A percentile compares a stretch with the other conserved stretches of the same genome.
Evolutionary conservation across 148 eudicot species (phyloP).

Genomic region (Amaranthus cruentus): DNA sequence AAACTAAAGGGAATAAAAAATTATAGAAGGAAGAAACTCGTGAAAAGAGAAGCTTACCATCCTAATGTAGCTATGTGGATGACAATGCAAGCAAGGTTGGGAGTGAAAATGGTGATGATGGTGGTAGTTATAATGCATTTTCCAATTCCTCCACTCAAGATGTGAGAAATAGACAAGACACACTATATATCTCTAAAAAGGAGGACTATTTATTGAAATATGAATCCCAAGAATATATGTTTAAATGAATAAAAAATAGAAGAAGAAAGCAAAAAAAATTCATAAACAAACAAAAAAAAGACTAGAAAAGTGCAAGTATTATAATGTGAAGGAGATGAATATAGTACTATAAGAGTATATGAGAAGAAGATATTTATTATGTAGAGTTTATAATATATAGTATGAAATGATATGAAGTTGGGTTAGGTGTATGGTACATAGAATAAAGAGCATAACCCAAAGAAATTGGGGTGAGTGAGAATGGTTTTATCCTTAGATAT

Average conservation of each 20-base stretch:
- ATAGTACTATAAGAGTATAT: not conserved
- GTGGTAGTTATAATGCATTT: slow-evolving; percentile 16
- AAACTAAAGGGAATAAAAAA: too few species aligned
- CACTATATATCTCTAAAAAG: not conserved
- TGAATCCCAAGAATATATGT: slow-evolving; percentile 1
- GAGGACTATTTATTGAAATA: not conserved
- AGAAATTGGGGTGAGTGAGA: slow-evolving; percentile 9
- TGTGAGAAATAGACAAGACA: not conserved
- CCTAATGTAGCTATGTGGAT: slow-evolving; percentile 69
- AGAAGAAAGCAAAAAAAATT: not conserved
- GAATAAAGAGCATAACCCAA: not conserved
- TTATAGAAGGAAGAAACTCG: not conserved
- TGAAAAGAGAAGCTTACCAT: slow-evolving; percentile 39
- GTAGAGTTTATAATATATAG: not conserved
- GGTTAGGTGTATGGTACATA: not conserved
- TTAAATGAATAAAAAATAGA: not conserved
- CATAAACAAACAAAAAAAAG: slow-evolving; percentile 19
- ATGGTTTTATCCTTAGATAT: slow-evolving; percentile 62
- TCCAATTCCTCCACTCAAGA: not conserved
- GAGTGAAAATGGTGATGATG: slow-evolving; percentile 28
- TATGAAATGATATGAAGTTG: not conserved
- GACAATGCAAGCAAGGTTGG: slow-evolving; percentile 76
- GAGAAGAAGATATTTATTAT: slow-evolving; percentile 7
- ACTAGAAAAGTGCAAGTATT: slow-evolving; percentile 7
- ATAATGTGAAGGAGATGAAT: slow-evolving; percentile 2